phyloP scores from a whole-genome alignment of 352 stramenopile genomes.

The Phytopythium aichiense region DNA sequence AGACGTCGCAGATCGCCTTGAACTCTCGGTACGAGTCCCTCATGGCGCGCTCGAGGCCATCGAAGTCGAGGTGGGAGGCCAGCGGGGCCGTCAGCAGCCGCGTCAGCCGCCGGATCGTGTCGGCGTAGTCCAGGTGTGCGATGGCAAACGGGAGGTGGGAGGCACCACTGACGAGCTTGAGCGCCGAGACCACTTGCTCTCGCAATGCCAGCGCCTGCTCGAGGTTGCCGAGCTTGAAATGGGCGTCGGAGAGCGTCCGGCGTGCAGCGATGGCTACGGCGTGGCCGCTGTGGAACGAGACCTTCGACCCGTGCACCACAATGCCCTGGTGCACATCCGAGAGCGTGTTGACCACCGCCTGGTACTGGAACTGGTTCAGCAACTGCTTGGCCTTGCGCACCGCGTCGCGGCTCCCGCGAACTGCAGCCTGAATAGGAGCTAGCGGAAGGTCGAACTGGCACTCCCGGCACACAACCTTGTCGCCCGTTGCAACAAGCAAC shows the following conservation, averaged over 20 bases:
- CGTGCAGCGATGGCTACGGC: slow-evolving; percentile 23
- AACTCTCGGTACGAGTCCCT: slow-evolving; percentile 25
- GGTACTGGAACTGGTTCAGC: slow-evolving; percentile 26
- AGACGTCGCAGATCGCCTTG: slow-evolving; percentile 29
- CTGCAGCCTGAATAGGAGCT: slow-evolving; percentile 11
- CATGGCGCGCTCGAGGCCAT: slow-evolving; percentile 26
- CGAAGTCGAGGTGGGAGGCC: slow-evolving; percentile 14
- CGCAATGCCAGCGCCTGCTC: slow-evolving; percentile 24
- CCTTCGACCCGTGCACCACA: slow-evolving; percentile 16
- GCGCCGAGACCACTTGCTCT: slow-evolving; percentile 17
- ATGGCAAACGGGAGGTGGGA: slow-evolving; percentile 33
- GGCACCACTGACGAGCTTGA: slow-evolving; percentile 21
- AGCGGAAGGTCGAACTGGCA: slow-evolving; percentile 20
- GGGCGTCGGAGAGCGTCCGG: slow-evolving; percentile 28
- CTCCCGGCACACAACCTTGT: slow-evolving; percentile 20
- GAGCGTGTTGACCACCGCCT: slow-evolving; percentile 21
- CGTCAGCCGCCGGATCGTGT: slow-evolving; percentile 27
- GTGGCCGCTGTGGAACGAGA: slow-evolving; percentile 32
- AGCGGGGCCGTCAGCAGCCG: slow-evolving; percentile 12
- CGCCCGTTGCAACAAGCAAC: slow-evolving; percentile 18
- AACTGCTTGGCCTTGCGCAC: slow-evolving; percentile 25
- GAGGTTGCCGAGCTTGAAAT: slow-evolving; percentile 36
- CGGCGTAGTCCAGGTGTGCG: slow-evolving; percentile 35
- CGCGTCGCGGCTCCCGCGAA: slow-evolving; percentile 8
- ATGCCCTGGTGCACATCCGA: slow-evolving; percentile 12